Base-by-base conservation (phyloP, 140 eudicot genomes). In the Senecio squalidus region DNA sequence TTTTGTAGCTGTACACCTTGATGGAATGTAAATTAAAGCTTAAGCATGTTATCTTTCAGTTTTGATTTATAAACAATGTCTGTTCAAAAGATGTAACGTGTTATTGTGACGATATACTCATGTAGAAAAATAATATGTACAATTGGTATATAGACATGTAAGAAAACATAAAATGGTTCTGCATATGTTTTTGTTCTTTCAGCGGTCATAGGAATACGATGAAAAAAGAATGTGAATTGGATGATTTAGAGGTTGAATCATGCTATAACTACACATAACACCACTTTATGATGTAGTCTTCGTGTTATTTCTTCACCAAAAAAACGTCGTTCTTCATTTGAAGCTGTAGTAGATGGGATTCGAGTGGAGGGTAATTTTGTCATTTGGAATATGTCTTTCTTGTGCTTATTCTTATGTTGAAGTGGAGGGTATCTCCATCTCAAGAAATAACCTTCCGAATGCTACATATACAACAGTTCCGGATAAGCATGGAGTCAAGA, bases 181-280 rank as follows among this genome's bases (percentile, higher is more conserved):
- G 15, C 20, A 40, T 11, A 1, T 40, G 18, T 4, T 3, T 3
- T n/a, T 40, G 9, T 13, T 2, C 14, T 39, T 15, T 5, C 20
- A 40, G n/a, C n/a, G n/a, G n/a, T n/a, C 21, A 40, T 40, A n/a
- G 4, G 14, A 40, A 20, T 40, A 14, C 5, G 47, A 17, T n/a
- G 9, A 14, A 47, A 30, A 28, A 16, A 26, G 56, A 71, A 54
- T 63, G 71, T 34, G 3, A 63, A 45, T 33, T 13, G 13, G 17
- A 71, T 71, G 77, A 71, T 63, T 45, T 63, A 55, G 66, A 62
- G 54, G 76, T 28, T 71, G 45, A 54, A 54, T 71, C 71, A 62
- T 63, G 76, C 76, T 15, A 44, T 44, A 62, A 28, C 20, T 62
- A 25, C 7, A 51, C 44, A 30, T 54, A 25, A 34, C 77, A 71